Evolutionary conservation across 495 filamentous ascomycete genomes (phyloP).

Genomic region (Penicillium odoratum): DNA sequence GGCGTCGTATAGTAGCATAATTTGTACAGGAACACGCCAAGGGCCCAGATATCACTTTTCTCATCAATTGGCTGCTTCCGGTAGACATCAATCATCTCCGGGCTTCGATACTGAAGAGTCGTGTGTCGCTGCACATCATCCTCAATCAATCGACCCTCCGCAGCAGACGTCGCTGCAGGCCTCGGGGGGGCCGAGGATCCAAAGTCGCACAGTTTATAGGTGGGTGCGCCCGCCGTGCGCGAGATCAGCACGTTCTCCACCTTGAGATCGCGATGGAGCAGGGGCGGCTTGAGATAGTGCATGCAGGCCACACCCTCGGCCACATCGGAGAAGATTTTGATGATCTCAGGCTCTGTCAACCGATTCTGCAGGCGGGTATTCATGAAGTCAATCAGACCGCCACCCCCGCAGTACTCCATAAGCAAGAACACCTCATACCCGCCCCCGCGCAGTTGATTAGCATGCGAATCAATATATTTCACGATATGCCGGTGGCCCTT

Average conservation of each 20-base stretch:
- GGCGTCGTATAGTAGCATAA: constrained; percentile 99
- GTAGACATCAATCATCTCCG: constrained; percentile 98
- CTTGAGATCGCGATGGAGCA: constrained; percentile 93
- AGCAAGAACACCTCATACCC: constrained; percentile 98
- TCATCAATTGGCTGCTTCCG: constrained; percentile 95
- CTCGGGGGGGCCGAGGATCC: constrained; percentile 84
- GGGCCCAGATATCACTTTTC: constrained; percentile 98
- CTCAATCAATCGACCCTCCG: constrained; percentile 87
- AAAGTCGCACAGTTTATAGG: constrained; percentile 98
- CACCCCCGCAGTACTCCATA: constrained; percentile 87
- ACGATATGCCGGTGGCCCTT: constrained; percentile 96
- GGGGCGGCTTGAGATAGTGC: constrained; percentile 94
- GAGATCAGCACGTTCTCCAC: constrained; percentile 98
- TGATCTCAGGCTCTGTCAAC: constrained; percentile 93
- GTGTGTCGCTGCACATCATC: constrained; percentile 98
- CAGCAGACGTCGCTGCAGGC: constrained; percentile 78
- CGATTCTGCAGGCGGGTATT: constrained; percentile 96
- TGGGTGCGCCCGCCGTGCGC: constrained; percentile 52
- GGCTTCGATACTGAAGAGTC: constrained; percentile 94
- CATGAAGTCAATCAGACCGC: constrained; percentile 99
- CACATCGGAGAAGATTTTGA: constrained; percentile 95
- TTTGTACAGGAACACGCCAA: constrained; percentile 95
- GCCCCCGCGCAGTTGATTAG: constrained; percentile 85
- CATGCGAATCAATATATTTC: constrained; percentile 97
- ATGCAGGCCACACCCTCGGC: constrained; percentile 97